Base-by-base conservation (phyloP, 768 basidiomycete genomes). In the Xerocomus brunneocitrinus region DNA sequence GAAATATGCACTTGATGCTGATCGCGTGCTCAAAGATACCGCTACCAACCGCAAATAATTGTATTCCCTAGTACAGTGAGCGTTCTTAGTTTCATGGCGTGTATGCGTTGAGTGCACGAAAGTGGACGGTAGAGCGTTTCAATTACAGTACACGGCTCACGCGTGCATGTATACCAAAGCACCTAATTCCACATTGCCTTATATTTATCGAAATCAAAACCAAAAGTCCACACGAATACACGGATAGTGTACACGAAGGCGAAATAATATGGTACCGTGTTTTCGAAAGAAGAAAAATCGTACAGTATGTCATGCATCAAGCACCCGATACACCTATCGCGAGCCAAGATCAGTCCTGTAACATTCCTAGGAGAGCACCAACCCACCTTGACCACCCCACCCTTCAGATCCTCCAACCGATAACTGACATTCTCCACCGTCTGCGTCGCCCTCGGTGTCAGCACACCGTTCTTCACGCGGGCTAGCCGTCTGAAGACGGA, bases 401-500 rank as follows among this genome's bases (percentile, higher is more conserved):
- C 89, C 74, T 94, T 94, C 62, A 95, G 66, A 74, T 95, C 93
- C 39, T 95, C 91, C 67, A 93, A 71, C 51, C 89, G 80, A 73
- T 94, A 95, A 62, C 87, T 93, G n/a, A 81, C 85, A 47, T 75
- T 77, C 63, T 92, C 91, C 30, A 92, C 85, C 57, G 74, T 81
- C 78, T 79, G 63, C 41, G 60, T 62, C 57, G 58, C 65, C 67
- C 66, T 71, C 65, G 68, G 66, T 62, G 64, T 68, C 58, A 69
- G 67, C 67, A 38, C 63, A 66, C 66, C 62, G 67, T 62, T 65
- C 64, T 62, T 60, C 57, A 52, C 6, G 56, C 68, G 67, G 56
- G 60, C 58, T 58, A 68, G 63, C 64, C 47, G 39, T 54, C 58
- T 55, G 54, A 59, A 57, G 49, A 48, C 62, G 62, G 62, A 64